Base-by-base conservation (phyloP, 345 rosid genomes). In the Aquilaria malaccensis region DNA sequence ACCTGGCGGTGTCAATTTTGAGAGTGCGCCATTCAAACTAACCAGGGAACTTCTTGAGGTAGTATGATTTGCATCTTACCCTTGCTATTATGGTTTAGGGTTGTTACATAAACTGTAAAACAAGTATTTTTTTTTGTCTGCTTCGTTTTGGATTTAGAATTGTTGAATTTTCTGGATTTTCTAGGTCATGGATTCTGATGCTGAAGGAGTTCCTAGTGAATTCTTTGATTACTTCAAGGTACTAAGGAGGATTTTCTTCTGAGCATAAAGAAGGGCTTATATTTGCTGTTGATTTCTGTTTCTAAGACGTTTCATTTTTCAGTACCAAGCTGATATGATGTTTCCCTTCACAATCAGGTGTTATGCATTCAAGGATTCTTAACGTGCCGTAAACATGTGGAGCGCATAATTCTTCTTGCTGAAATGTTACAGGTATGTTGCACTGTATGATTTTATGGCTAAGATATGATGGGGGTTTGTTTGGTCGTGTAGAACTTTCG, bases 121-220 rank as follows among this genome's bases (percentile, higher is more conserved):
- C 60, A 33, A 53, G 29, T 59, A 29, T 68, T 50, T 49, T n/a
- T 12, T 67, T 67, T 52, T 31, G n/a, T 45, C 59, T 57, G 66
- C 31, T 30, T 61, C 46, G 9, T 68, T 33, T 52, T 52, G 15
- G 63, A 48, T 6, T 13, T 60, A 64, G 43, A n/a, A 30, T 53
- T 47, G 52, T 48, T 49, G 13, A 37, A 47, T 37, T 37, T 37
- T 43, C 50, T 15, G 33, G 59, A 10, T 65, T 50, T 57, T 56
- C 65, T 68, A 95, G 99, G 97, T 95, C 64, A 95, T 95, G 99
- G 99, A 95, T 74, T 95, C 99, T 74, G 99, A 95, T 76, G 99
- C 97, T 7, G 97, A 95, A 74, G 99, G 99, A 76, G 73, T 88
- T 75, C 99, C 99, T 51, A 95, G 99, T 73, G 99, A 95, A 81